Evolutionary conservation across 768 basidiomycete species (phyloP), one percentile per base, ranked within the genome.

Genomic region (Nidularia sp.): DNA sequence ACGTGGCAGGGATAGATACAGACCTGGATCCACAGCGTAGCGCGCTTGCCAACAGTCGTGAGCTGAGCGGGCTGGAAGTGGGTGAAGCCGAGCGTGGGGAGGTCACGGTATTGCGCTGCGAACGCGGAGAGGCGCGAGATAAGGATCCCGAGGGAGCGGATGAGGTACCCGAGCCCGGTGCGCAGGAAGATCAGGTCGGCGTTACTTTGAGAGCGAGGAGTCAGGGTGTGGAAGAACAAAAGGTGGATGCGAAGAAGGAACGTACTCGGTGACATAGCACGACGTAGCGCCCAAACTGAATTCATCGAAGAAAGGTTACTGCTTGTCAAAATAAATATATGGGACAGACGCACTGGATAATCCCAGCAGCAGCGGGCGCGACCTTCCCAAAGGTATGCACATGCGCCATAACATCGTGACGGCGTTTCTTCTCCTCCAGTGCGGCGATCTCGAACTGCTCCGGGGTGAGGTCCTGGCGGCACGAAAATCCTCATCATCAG

Each of bases 331-430:
- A 18, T 18, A 47, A 41, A 41, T 22, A 45, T 25, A 45, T 8
- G 50, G 47, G 31, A 49, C 39, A 29, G 9, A 74, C 82, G 54
- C 58, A 91, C 90, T 98, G 95, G 58, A 98, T 97, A 63, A 98
- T 96, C 13, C 93, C 92, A 12, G 94, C 94, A 25, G 95, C 95
- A 34, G 91, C 90, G 6, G 95, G 95, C 1, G 95, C 95, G 49
- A 95, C 88, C 44, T 78, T 80, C 4, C 95, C 95, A 66, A 98
- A 99, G 3, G 95, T 97, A 71, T 98, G 93, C 43, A 99, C 97
- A 64, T 99, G 97, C 0, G 97, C 97, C 97, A 99, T 99, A 43
- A 99, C 97, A 70, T 99, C 97, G 72, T 99, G 97, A 9, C 97
- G 80, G 25, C 97, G 75, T 71, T 93, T 97, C 76, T 97, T 98